A percentile compares a stretch with the other conserved stretches of the same genome.
Evolutionary conservation across 345 rosid genomes (phyloP).

Genomic region (Gossypium ekmanianum): DNA sequence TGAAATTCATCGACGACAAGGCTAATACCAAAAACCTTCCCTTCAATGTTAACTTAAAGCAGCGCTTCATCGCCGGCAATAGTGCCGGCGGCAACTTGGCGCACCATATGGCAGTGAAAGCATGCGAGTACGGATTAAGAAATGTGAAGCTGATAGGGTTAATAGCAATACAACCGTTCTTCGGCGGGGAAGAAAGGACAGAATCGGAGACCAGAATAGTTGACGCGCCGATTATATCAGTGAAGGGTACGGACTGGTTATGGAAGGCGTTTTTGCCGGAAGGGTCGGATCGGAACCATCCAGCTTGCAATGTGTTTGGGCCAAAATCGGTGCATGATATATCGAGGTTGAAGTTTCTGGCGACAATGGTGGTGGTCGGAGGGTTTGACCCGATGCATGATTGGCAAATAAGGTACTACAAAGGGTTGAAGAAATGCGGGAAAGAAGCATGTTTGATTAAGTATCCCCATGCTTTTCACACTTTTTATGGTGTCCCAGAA

Average conservation of each 20-base stretch:
- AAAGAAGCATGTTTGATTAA: slow-evolving; percentile 32
- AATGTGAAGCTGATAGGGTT: slow-evolving; percentile 23
- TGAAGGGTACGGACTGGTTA: slow-evolving; percentile 19
- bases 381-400: slow-evolving; percentile 42
- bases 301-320: slow-evolving; percentile 21
- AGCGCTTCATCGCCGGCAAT: slow-evolving; percentile 34
- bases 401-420: slow-evolving; percentile 36
- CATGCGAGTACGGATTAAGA: slow-evolving; percentile 10
- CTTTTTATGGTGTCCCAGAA: slow-evolving; percentile 27
- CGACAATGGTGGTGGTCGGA: slow-evolving; percentile 21
- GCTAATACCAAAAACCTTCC: neutral
- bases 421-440: slow-evolving; percentile 30
- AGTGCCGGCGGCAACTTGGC: slow-evolving; percentile 43
- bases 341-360: slow-evolving; percentile 20
- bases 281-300: slow-evolving; percentile 27
- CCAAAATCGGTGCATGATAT: slow-evolving; percentile 13
- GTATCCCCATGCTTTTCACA: slow-evolving; percentile 27
- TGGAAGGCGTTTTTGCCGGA: slow-evolving; percentile 31
- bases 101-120: slow-evolving; percentile 31
- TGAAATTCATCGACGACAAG: slow-evolving; percentile 29
- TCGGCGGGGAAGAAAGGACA: slow-evolving; percentile 37
- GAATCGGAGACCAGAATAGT: slow-evolving; percentile 22
- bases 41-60: slow-evolving; percentile 8
- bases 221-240: slow-evolving; percentile 10
- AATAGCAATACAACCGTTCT: slow-evolving; percentile 36